Conservation (phyloP, 108 stramenopile species). For the Cyclotella choctawhatcheeana region DNA sequence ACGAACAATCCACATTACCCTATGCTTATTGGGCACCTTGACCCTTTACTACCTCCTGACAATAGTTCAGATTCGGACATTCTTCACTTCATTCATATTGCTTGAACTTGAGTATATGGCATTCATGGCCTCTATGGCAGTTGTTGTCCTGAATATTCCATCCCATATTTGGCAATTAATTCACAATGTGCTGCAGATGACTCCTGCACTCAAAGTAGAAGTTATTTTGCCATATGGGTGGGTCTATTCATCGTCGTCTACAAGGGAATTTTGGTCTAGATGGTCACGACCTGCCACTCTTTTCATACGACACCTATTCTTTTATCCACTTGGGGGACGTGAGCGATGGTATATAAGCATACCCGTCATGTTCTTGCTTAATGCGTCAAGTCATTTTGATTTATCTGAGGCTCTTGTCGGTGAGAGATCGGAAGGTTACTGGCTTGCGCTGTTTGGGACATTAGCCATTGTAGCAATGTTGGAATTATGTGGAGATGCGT, state of each 20-base stretch:
- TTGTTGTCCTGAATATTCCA: slow-evolving; percentile 2
- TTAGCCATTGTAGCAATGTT: slow-evolving; percentile 13
- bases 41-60: not conserved
- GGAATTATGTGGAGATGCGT: slow-evolving; percentile 6
- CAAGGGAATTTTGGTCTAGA: slow-evolving; percentile 6
- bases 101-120: slow-evolving; percentile 15
- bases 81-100: not conserved
- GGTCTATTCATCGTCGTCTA: slow-evolving; percentile 1
- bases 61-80: not conserved
- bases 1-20: not conserved
- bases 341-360: slow-evolving; percentile 5
- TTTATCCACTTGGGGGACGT: slow-evolving; percentile 17
- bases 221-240: slow-evolving; percentile 7
- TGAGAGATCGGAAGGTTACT: slow-evolving; percentile 12
- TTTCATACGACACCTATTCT: slow-evolving; percentile 13
- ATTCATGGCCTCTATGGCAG: not conserved
- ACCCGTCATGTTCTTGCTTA: slow-evolving; percentile 21
- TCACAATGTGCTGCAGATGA: not conserved
- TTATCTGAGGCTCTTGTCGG: slow-evolving; percentile 14
- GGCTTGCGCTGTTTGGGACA: slow-evolving; percentile 13
- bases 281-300: slow-evolving; percentile 9
- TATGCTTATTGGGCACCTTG: not conserved
- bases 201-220: slow-evolving; percentile 5
- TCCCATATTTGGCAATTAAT: slow-evolving; percentile 6
- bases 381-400: slow-evolving; percentile 24